Evolutionary conservation across 192 early-diverging fungal genomes (phyloP).

Genomic region (Backusella liffmaniae): DNA sequence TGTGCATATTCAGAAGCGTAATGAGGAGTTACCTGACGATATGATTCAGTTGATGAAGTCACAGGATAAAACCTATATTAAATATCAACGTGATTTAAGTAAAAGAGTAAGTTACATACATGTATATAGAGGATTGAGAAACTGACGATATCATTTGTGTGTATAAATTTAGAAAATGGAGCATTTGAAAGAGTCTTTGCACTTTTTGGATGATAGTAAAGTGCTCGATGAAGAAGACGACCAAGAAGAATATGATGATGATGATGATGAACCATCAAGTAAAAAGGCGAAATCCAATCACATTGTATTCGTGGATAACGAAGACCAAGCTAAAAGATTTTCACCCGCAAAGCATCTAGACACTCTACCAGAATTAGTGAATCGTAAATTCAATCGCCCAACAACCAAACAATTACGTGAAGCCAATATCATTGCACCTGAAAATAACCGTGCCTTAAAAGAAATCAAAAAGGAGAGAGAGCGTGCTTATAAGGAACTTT

Average conservation of each 20-base stretch:
- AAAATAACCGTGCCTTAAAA: constrained; percentile 20
- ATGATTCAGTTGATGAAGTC: constrained; percentile 84
- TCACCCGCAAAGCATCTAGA: constrained; percentile 81
- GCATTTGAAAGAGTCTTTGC: constrained; percentile 66
- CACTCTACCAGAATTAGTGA: constrained; percentile 76
- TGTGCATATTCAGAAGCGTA: constrained; percentile 73
- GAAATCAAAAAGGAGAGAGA: constrained; percentile 39
- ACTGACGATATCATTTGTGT: not conserved
- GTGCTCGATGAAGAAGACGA: constrained; percentile 33
- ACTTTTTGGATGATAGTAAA: constrained; percentile 54
- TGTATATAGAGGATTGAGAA: too few relatives aligned
- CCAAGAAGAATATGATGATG: constrained; percentile 25
- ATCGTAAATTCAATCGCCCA: constrained; percentile 82
- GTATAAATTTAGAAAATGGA: constrained; percentile 60
- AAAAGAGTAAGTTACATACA: constrained; percentile 62
- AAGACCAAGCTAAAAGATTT: constrained; percentile 59
- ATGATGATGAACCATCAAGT: constrained; percentile 25
- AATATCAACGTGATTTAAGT: constrained; percentile 77
- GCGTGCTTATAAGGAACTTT: constrained; percentile 62
- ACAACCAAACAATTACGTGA: constrained; percentile 55
- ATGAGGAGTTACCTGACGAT: constrained; percentile 72
- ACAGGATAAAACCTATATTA: constrained; percentile 90
- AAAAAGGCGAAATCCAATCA: constrained; percentile 53
- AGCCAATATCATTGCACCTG: constrained; percentile 34
- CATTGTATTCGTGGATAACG: constrained; percentile 76